Conservation (phyloP, 176 grass and related monocot genomes). For the Thalia dealbata region DNA sequence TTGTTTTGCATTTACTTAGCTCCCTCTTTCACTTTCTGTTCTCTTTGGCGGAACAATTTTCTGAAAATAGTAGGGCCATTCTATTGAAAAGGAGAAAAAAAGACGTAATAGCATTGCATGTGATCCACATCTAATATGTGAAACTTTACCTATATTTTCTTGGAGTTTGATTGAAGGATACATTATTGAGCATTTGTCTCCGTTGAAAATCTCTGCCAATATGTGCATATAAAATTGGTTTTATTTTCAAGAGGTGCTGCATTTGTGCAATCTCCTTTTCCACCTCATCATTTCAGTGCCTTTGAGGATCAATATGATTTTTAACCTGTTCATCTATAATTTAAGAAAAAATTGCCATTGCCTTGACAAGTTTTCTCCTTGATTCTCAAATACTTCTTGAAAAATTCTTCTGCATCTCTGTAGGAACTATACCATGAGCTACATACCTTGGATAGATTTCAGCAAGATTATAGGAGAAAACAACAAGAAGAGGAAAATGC, state of each 20-base stretch:
- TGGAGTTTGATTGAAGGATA: background rate
- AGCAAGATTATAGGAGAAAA: conserved; percentile 78
- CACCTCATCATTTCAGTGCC: background rate
- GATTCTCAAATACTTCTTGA: conserved; percentile 10
- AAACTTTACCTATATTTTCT: background rate
- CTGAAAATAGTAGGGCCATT: background rate
- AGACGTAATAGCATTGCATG: background rate
- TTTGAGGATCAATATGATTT: background rate
- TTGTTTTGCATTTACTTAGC: background rate
- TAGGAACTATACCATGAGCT: conserved; percentile 98
- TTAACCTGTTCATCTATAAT: background rate
- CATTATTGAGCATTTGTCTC: background rate
- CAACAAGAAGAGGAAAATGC: conserved; percentile 69
- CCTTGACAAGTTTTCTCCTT: background rate
- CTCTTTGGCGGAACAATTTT: background rate
- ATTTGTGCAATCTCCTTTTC: background rate
- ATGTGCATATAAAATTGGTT: background rate
- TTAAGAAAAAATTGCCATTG: background rate
- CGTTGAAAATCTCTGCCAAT: background rate
- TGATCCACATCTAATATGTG: background rate
- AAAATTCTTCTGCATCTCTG: conserved; percentile 14
- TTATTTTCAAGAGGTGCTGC: background rate
- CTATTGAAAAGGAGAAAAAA: background rate
- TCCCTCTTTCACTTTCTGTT: background rate
- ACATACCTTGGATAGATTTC: conserved; percentile 95